Conservation (phyloP, 352 stramenopile species). For the Pythium angustatum region DNA sequence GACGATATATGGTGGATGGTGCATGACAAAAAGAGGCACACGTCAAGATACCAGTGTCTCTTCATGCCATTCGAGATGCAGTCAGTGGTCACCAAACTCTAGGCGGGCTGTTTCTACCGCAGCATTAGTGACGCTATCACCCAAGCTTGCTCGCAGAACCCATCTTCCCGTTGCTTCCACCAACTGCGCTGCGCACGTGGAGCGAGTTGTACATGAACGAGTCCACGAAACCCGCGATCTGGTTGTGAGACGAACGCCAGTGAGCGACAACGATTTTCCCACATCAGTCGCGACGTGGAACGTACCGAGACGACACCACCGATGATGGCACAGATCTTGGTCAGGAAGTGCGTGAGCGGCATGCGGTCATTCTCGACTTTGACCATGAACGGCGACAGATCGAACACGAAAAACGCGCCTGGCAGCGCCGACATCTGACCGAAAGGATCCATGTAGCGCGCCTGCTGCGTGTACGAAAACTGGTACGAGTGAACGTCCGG, state of each 20-base stretch:
- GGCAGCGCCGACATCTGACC: constrained; percentile 73
- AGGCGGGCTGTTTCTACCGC: not conserved
- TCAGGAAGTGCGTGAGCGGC: constrained; percentile 84
- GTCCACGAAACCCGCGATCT: constrained; percentile 88
- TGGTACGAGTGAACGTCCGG: constrained; percentile 73
- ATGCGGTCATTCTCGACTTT: constrained; percentile 82
- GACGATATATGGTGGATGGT: not conserved
- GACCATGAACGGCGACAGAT: constrained; percentile 85
- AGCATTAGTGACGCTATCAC: not conserved
- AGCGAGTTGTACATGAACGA: constrained; percentile 88
- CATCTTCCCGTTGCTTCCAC: constrained; percentile 23
- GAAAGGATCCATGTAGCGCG: constrained; percentile 66
- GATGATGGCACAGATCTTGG: constrained; percentile 82
- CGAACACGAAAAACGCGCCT: constrained; percentile 85
- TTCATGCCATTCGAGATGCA: not conserved
- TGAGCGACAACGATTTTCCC: not conserved
- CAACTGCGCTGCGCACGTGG: constrained; percentile 39
- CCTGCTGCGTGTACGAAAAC: constrained; percentile 85
- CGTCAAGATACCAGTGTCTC: not conserved
- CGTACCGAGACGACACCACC: constrained; percentile 82
- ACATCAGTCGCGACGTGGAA: constrained; percentile 5
- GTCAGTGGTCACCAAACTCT: not conserved
- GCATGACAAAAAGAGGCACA: not conserved
- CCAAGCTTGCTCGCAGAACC: constrained; percentile 30
- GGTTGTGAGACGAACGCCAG: not conserved